These are phyloP conservation scores for Ogataea chonburiensis DNA, from an alignment of 805 yeast genomes.

Conservation along the genomic window DNA sequence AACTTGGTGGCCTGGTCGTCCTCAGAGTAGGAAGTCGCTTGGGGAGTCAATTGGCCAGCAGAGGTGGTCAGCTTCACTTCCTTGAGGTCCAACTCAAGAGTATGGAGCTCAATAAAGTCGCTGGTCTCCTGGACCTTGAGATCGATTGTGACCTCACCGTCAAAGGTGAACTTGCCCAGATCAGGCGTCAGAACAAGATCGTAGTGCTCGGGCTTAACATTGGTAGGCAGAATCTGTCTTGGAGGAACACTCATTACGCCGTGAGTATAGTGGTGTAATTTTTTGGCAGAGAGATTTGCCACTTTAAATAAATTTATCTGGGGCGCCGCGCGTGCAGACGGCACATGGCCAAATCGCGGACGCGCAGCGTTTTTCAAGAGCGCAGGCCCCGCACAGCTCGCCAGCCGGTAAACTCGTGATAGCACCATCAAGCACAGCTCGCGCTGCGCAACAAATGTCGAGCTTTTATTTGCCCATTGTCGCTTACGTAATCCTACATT, in stretches of 20 bases:
- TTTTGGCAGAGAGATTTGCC: slow-evolving; percentile 8
- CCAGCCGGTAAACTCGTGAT: too few species aligned
- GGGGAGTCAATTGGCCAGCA: slow-evolving; percentile 24
- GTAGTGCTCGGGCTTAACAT: slow-evolving; percentile 78
- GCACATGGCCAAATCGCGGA: too few species aligned
- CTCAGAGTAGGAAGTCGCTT: slow-evolving; percentile 35
- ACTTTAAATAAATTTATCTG: slow-evolving; percentile 6
- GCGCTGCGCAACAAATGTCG: too few species aligned
- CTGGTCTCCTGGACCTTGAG: slow-evolving; percentile 47
- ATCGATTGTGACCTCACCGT: slow-evolving; percentile 53
- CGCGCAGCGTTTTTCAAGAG: too few species aligned
- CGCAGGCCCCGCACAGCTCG: too few species aligned
- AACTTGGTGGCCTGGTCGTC: slow-evolving; percentile 66
- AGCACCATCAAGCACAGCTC: too few species aligned
- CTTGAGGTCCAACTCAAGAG: slow-evolving; percentile 30
- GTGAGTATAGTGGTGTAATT: slow-evolving; percentile 16
- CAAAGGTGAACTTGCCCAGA: slow-evolving; percentile 43
- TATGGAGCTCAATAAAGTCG: slow-evolving; percentile 46
- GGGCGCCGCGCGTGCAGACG: slow-evolving; percentile 6
- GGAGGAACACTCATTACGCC: slow-evolving; percentile 18
- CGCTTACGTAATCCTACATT: slow-evolving; percentile 14
- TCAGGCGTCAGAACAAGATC: slow-evolving; percentile 48
- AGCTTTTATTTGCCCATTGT: too few species aligned
- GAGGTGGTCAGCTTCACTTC: slow-evolving; percentile 20
- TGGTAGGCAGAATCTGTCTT: slow-evolving; percentile 37